Percentiles rank a stretch among this genome's conserved stretches.
These are phyloP conservation scores for Knoxdaviesia proteae DNA, from an alignment of 2,329 filamentous ascomycete species.

Conservation along the genomic window DNA sequence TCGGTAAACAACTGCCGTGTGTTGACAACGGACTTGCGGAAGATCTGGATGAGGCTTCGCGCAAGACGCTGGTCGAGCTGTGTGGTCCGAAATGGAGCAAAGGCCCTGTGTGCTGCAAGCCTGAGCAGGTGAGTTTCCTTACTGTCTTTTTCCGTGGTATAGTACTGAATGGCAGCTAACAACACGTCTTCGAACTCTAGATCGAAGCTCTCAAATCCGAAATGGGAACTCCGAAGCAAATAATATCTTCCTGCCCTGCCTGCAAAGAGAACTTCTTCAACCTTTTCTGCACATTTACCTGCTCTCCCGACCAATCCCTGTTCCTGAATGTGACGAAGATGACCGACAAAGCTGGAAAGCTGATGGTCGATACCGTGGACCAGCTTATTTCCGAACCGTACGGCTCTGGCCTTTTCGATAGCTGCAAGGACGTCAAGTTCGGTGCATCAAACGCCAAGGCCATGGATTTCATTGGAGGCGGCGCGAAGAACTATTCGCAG, in stretches of 20 bases:
- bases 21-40: conserved; percentile 72
- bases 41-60: conserved; percentile 48
- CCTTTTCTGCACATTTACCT: conserved; percentile 93
- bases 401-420: conserved; percentile 77
- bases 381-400: conserved; percentile 73
- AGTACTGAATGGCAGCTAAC: conserved; percentile 1
- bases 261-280: conserved; percentile 99
- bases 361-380: conserved; percentile 62
- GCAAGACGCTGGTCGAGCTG: conserved; percentile 60
- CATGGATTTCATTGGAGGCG: conserved; percentile 90
- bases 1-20: conserved; percentile 76
- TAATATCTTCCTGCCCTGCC: conserved; percentile 85
- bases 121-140: conserved; percentile 42
- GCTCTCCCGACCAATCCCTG: conserved; percentile 86
- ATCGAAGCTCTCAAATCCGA: conserved; percentile 65
- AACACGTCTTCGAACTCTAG: conserved; percentile 17
- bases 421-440: conserved; percentile 98
- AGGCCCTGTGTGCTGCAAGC: conserved; percentile 65
- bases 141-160: not conserved
- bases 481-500: conserved; percentile 71
- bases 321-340: conserved; percentile 84
- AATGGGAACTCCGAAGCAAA: conserved; percentile 65
- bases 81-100: conserved; percentile 77
- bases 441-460: conserved; percentile 82
- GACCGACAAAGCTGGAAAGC: conserved; percentile 34